Conservation (phyloP, 805 yeast genomes). For the Starmerella sp. region DNA sequence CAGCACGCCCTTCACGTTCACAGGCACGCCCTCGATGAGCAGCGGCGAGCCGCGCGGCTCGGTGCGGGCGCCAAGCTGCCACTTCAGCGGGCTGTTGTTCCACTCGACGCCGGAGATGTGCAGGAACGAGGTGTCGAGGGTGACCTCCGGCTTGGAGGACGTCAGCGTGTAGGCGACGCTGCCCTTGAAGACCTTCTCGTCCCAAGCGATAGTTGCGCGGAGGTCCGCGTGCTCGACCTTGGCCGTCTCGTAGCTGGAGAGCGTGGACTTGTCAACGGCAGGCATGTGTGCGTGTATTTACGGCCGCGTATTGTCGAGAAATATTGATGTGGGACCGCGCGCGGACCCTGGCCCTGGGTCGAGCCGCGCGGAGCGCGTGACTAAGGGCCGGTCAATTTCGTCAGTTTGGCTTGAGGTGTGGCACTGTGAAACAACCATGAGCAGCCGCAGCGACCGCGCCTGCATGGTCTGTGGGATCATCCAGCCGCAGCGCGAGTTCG, state of each 20-base stretch:
- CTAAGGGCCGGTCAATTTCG: background rate
- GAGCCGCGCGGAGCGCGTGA: background rate
- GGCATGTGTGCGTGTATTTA: background rate
- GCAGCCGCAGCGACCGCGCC: slow-evolving; percentile 60
- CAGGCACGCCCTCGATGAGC: slow-evolving; percentile 23
- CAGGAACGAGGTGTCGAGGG: slow-evolving; percentile 60
- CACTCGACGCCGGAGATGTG: slow-evolving; percentile 37
- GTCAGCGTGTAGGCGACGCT: slow-evolving; percentile 39
- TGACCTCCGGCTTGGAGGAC: slow-evolving; percentile 30
- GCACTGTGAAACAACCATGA: slow-evolving; percentile 7
- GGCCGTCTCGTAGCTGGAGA: slow-evolving; percentile 56
- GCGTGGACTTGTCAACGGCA: slow-evolving; percentile 40
- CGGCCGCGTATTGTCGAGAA: too few relatives aligned
- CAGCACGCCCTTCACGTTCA: slow-evolving; percentile 16
- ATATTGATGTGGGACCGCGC: too few relatives aligned
- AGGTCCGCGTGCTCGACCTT: slow-evolving; percentile 42
- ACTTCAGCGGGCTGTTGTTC: slow-evolving; percentile 31
- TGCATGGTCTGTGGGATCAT: slow-evolving; percentile 95
- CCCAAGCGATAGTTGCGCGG: slow-evolving; percentile 46
- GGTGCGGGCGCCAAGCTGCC: slow-evolving; percentile 26
- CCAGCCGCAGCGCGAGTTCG: slow-evolving; percentile 64
- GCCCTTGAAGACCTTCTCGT: slow-evolving; percentile 43
- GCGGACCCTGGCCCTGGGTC: too few relatives aligned
- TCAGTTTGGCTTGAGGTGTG: background rate
- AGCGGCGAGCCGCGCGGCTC: slow-evolving; percentile 38